Evolutionary conservation across 306 rosid genomes (phyloP).

Genomic region (Lupinus albus): DNA sequence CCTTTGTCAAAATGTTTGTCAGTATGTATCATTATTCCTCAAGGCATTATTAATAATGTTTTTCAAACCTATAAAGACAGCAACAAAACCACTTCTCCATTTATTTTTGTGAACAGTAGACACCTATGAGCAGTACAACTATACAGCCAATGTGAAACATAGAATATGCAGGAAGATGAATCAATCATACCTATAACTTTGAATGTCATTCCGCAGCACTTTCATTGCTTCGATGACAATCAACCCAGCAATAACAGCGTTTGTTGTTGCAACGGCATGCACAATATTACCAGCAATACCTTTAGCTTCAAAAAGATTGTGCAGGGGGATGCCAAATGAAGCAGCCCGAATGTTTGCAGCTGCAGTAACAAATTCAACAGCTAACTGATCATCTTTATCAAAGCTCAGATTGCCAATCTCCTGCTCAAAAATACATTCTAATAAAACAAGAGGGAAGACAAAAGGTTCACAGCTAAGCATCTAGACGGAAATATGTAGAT

Average conservation of each 20-base stretch:
- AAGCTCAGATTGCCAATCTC: slow-evolving; percentile 86
- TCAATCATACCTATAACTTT: slow-evolving; percentile 67
- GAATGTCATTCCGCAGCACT: slow-evolving; percentile 74
- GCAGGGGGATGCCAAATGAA: slow-evolving; percentile 91
- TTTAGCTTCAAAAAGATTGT: slow-evolving; percentile 96
- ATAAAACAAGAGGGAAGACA: background rate
- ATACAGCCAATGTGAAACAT: slow-evolving; percentile 19
- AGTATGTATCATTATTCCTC: slow-evolving; percentile 12
- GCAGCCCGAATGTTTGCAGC: slow-evolving; percentile 95
- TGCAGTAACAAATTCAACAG: slow-evolving; percentile 96
- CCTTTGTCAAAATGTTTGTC: background rate
- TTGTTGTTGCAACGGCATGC: slow-evolving; percentile 98
- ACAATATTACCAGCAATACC: slow-evolving; percentile 99
- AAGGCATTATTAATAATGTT: slow-evolving; percentile 21
- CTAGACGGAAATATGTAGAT: slow-evolving; percentile 6
- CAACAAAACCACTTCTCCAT: slow-evolving; percentile 9
- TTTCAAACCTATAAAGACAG: background rate
- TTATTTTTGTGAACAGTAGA: background rate
- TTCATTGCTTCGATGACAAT: slow-evolving; percentile 97
- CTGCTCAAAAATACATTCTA: slow-evolving; percentile 49
- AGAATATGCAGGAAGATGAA: slow-evolving; percentile 25
- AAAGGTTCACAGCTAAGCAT: background rate
- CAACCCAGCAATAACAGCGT: slow-evolving; percentile 95
- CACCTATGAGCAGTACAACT: background rate
- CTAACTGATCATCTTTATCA: slow-evolving; percentile 98